Evolutionary conservation across 495 filamentous ascomycete genomes (phyloP).

Genomic region (Trichocladium uniseriatum): DNA sequence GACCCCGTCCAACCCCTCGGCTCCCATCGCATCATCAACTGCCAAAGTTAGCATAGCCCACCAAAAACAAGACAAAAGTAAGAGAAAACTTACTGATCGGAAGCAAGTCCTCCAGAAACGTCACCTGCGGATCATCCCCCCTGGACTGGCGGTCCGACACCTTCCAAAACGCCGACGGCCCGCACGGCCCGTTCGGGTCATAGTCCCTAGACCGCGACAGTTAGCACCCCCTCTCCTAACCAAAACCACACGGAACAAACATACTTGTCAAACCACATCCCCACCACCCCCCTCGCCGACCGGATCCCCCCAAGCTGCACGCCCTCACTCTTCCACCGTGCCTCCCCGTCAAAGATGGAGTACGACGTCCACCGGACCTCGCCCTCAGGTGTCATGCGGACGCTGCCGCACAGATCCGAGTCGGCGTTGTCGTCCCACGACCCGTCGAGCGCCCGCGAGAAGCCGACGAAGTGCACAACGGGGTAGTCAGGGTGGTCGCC

Average conservation of each 20-base stretch:
- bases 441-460: conserved; percentile 44
- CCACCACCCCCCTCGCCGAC: conserved; percentile 50
- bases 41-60: neutral
- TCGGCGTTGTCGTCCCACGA: conserved; percentile 53
- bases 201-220: conserved; percentile 35
- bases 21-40: neutral
- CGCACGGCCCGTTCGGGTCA: conserved; percentile 50
- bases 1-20: neutral
- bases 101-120: conserved; percentile 15
- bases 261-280: conserved; percentile 60
- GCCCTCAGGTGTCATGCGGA: conserved; percentile 48
- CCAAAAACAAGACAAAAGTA: neutral
- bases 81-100: conserved; percentile 13
- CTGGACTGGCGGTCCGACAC: conserved; percentile 34
- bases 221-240: too few species aligned
- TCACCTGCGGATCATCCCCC: conserved; percentile 11
- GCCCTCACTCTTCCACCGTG: conserved; percentile 57
- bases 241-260: conserved; percentile 12
- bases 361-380: conserved; percentile 60
- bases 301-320: conserved; percentile 52
- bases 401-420: conserved; percentile 43
- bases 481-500: conserved; percentile 43
- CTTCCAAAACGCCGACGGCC: conserved; percentile 64
- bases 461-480: conserved; percentile 50
- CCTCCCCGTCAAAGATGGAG: conserved; percentile 50